phyloP scores from a whole-genome alignment of 2,329 filamentous ascomycete species.

The Diaporthe ilicicola region DNA sequence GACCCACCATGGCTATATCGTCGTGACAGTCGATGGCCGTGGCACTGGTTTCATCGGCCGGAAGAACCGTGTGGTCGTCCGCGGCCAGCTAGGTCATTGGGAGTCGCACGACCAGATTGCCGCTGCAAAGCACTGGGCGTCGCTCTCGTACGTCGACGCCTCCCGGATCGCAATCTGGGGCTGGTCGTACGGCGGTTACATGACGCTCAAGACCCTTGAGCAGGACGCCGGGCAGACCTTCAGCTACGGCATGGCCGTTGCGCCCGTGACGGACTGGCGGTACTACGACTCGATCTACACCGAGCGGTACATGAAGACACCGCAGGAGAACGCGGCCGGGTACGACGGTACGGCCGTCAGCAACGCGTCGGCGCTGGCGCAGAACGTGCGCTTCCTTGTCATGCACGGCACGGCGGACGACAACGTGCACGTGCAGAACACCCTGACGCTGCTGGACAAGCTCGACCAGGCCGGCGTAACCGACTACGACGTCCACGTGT shows the following conservation, averaged over 20 bases:
- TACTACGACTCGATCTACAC: conserved; percentile 96
- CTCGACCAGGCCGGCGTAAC: conserved; percentile 82
- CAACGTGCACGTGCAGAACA: conserved; percentile 97
- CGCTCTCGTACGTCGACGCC: conserved; percentile 83
- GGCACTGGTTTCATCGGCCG: conserved; percentile 93
- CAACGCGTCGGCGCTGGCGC: conserved; percentile 76
- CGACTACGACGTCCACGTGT: conserved; percentile 97
- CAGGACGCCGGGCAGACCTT: conserved; percentile 89
- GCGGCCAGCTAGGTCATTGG: conserved; percentile 83
- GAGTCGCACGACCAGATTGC: conserved; percentile 93
- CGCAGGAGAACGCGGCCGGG: conserved; percentile 79
- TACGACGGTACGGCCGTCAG: conserved; percentile 79
- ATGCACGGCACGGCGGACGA: conserved; percentile 98
- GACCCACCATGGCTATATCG: conserved; percentile 87
- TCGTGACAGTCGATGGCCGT: conserved; percentile 92
- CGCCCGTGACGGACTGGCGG: conserved; percentile 97
- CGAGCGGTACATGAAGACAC: conserved; percentile 96
- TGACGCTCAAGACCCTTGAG: conserved; percentile 94
- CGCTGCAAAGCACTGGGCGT: conserved; percentile 84
- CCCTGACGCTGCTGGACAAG: conserved; percentile 84
- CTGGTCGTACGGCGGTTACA: conserved; percentile 97
- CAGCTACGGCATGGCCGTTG: conserved; percentile 96
- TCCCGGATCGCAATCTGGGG: conserved; percentile 93
- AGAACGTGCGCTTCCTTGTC: conserved; percentile 87
- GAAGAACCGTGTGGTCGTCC: conserved; percentile 80